These are phyloP conservation scores for Thuidium tamariscinum DNA, from an alignment of 225 moss, liverwort and hornwort species.

Conservation along the genomic window DNA sequence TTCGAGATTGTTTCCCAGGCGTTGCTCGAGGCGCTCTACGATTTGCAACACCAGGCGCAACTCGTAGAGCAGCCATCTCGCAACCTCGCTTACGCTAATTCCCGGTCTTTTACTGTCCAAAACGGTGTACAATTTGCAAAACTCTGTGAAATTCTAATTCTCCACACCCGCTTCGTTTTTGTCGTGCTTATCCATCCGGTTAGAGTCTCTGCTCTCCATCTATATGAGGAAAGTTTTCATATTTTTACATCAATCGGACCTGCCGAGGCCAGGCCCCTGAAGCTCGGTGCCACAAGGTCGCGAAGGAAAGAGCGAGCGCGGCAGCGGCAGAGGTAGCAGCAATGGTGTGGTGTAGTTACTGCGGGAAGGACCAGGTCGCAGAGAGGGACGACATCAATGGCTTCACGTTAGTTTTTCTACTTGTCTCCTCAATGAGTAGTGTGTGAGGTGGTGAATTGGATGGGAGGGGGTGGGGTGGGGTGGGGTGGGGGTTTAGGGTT, in stretches of 20 bases:
- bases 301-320: neutral
- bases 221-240: neutral
- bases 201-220: neutral
- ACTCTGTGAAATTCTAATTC: neutral
- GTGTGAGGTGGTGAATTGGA: neutral
- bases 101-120: too few species aligned
- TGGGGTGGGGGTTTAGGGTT: neutral
- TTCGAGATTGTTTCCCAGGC: neutral
- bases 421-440: neutral
- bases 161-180: neutral
- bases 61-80: constrained; percentile 1
- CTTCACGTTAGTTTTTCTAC: constrained; percentile 66
- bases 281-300: neutral
- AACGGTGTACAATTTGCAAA: neutral
- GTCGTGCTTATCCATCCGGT: neutral
- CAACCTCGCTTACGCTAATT: neutral
- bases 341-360: constrained; percentile 99
- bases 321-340: neutral
- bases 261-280: neutral
- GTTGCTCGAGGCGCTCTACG: neutral
- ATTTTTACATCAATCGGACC: neutral
- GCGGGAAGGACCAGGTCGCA: constrained; percentile 75
- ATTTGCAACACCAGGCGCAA: neutral
- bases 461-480: neutral
- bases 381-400: constrained; percentile 97